These are phyloP conservation scores for Cercospora janseana DNA, from an alignment of 2,329 filamentous ascomycete genomes.

Conservation along the genomic window DNA sequence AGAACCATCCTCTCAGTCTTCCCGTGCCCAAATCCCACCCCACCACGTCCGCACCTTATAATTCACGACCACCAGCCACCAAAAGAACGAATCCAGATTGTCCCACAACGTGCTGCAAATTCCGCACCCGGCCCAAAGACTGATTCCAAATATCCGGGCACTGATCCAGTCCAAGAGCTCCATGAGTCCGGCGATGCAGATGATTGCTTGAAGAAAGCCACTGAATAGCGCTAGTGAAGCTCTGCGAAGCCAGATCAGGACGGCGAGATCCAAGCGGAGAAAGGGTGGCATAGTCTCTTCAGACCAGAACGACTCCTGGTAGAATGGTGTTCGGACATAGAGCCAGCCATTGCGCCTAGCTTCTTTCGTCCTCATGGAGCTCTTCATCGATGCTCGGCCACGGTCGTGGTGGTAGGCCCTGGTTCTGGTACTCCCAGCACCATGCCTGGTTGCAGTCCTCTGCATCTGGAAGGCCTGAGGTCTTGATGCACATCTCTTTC, in stretches of 20 bases:
- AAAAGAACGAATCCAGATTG: background rate
- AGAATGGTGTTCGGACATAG: background rate
- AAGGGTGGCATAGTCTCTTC: background rate
- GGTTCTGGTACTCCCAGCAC: background rate
- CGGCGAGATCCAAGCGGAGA: background rate
- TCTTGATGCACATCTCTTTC: background rate
- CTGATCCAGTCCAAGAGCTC: conserved; percentile 1
- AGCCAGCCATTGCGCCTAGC: no score
- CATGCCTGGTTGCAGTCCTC: no score
- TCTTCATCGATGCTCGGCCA: no score
- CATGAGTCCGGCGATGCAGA: background rate
- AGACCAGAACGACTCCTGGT: background rate
- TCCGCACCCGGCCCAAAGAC: background rate
- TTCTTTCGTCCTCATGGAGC: no score
- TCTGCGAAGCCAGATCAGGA: background rate
- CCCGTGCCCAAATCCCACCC: no score
- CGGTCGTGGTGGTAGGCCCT: background rate
- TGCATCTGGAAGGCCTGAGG: background rate
- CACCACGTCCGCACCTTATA: background rate
- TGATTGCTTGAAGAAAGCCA: background rate
- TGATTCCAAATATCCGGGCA: background rate
- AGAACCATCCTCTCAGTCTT: no score
- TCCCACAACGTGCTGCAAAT: background rate
- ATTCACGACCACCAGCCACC: background rate
- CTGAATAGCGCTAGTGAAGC: background rate